These are phyloP conservation scores for Notholithocarpus densiflorus DNA, from an alignment of 306 rosid species.

Conservation along the genomic window DNA sequence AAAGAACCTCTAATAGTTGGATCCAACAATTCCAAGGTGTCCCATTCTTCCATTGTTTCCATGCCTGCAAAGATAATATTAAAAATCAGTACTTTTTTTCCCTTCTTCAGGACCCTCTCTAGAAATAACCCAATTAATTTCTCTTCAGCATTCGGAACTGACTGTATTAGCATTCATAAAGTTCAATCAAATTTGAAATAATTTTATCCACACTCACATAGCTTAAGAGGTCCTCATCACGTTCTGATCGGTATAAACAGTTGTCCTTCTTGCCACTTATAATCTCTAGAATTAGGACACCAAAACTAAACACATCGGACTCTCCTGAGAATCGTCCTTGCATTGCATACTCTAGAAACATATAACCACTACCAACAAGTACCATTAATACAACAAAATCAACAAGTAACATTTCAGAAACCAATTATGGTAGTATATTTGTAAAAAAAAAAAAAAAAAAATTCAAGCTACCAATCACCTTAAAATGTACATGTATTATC, in stretches of 20 bases:
- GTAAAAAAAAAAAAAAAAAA: not conserved
- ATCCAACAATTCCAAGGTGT: constrained; percentile 24
- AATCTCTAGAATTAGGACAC: constrained; percentile 45
- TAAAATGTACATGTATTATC: not conserved
- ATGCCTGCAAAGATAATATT: constrained; percentile 32
- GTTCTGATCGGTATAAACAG: not conserved
- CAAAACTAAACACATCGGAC: constrained; percentile 51
- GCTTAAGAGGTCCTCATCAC: not conserved
- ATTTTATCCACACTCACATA: not conserved
- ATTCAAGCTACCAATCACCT: not conserved
- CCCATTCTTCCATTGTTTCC: constrained; percentile 49
- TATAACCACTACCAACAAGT: constrained; percentile 41
- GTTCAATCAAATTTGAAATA: not conserved
- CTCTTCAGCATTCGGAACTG: not conserved
- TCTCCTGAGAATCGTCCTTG: constrained; percentile 37
- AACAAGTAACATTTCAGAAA: not conserved
- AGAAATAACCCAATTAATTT: not conserved
- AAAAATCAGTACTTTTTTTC: not conserved
- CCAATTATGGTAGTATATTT: not conserved
- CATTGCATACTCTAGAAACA: constrained; percentile 51
- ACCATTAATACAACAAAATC: not conserved
- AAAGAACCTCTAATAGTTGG: not conserved
- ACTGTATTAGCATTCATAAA: not conserved
- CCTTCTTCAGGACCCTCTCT: too few species aligned
- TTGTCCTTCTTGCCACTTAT: constrained; percentile 29